Evolutionary conservation across 2,329 filamentous ascomycete genomes (phyloP).

Genomic region (Colletotrichum sp.): DNA sequence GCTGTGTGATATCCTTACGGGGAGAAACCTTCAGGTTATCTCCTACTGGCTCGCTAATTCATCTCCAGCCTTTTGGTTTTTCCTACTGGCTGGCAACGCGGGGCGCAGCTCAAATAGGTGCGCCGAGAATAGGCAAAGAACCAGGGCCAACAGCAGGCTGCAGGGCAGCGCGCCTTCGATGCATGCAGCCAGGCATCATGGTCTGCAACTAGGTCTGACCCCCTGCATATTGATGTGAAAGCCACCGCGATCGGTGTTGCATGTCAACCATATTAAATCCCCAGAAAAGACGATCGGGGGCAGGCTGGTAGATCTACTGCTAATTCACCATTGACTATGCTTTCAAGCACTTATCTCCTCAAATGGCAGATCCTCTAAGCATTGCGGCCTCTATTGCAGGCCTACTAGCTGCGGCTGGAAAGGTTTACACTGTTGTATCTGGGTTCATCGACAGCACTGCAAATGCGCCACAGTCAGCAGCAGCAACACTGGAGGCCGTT

Average conservation of each 20-base stretch:
- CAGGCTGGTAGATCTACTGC: not conserved
- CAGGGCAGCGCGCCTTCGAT: not conserved
- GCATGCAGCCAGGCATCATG: not conserved
- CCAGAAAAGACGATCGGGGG: not conserved
- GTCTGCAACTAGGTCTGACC: not conserved
- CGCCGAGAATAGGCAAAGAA: not conserved
- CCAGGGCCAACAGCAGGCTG: not conserved
- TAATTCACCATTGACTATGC: not conserved
- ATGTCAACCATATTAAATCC: not conserved
- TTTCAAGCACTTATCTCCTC: accelerated
- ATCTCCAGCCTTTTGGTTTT: not conserved
- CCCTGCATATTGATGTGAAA: not conserved
- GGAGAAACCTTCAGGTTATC: not conserved
- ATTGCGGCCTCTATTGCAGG: not conserved
- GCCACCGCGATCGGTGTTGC: not conserved
- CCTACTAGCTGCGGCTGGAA: not conserved
- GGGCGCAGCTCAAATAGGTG: not conserved
- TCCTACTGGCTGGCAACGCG: not conserved
- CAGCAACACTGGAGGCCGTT: not conserved
- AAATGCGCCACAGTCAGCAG: not conserved
- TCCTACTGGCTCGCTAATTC: not conserved
- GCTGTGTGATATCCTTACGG: not conserved
- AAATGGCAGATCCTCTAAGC: not conserved
- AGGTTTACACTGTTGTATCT: not conserved
- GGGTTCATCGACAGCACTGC: not conserved